A percentile compares a stretch with the other conserved stretches of the same genome.
These are phyloP conservation scores for Daldinia decipiens DNA, from an alignment of 495 filamentous ascomycete species.

Conservation along the genomic window DNA sequence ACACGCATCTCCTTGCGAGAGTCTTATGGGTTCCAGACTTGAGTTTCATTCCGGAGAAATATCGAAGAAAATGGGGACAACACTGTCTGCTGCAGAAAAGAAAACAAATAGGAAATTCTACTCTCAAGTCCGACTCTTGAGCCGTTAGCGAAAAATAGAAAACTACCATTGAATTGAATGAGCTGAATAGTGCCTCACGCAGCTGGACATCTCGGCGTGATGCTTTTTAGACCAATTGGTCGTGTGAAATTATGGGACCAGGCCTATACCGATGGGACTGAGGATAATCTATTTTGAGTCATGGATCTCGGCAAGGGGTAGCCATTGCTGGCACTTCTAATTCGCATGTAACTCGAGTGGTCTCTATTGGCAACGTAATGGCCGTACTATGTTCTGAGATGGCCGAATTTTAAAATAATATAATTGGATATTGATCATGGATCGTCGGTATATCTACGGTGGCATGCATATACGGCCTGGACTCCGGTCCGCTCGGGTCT, in stretches of 20 bases:
- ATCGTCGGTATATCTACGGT: conserved; percentile 16
- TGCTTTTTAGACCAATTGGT: neutral
- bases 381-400: conserved; percentile 5
- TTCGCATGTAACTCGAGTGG: conserved; percentile 18
- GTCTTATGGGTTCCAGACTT: conserved; percentile 85
- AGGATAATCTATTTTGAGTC: conserved; percentile 14
- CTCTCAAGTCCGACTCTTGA: neutral
- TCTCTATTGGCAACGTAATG: conserved; percentile 20
- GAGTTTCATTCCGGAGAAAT: conserved; percentile 72
- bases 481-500: conserved; percentile 10
- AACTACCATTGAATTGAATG: neutral
- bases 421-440: conserved; percentile 16
- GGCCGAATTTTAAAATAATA: neutral
- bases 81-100: conserved; percentile 80
- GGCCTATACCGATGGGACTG: conserved; percentile 11
- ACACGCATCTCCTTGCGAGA: conserved; percentile 77
- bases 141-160: conserved; percentile 7
- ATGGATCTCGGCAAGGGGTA: conserved; percentile 2
- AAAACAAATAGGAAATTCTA: conserved; percentile 33
- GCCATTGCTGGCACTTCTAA: neutral
- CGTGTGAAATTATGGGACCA: conserved; percentile 8
- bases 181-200: neutral
- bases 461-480: conserved; percentile 18
- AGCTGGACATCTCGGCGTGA: conserved; percentile 6
- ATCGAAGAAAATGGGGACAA: conserved; percentile 78